These are phyloP conservation scores for Exophiala oligosperma DNA, from an alignment of 2,329 filamentous ascomycete species.

Conservation along the genomic window DNA sequence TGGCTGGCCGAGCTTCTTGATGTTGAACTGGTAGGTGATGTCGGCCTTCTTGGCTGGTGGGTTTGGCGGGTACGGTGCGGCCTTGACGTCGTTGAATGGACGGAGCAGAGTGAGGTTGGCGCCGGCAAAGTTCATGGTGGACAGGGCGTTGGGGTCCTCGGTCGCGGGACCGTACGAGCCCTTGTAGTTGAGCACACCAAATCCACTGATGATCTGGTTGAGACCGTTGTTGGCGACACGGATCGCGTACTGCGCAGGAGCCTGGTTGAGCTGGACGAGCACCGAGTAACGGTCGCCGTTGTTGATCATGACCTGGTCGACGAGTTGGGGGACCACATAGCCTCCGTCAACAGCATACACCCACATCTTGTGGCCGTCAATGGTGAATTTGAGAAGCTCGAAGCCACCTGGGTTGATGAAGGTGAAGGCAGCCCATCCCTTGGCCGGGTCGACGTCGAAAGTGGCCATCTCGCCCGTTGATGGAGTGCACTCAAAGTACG, in stretches of 20 bases:
- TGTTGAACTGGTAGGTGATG: conserved; percentile 44
- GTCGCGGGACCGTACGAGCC: conserved; percentile 26
- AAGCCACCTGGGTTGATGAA: conserved; percentile 40
- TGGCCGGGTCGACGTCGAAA: conserved; percentile 34
- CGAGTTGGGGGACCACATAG: conserved; percentile 43
- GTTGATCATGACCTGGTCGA: conserved; percentile 36
- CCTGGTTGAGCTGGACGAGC: conserved; percentile 43
- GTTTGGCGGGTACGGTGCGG: conserved; percentile 52
- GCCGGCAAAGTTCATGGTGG: conserved; percentile 56
- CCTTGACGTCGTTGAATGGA: conserved; percentile 46
- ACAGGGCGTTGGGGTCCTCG: conserved; percentile 33
- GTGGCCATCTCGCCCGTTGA: conserved; percentile 19
- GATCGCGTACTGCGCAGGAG: conserved; percentile 41
- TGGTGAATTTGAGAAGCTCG: conserved; percentile 39
- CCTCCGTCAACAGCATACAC: conserved; percentile 47
- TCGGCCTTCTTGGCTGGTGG: conserved; percentile 46
- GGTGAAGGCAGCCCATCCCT: conserved; percentile 41
- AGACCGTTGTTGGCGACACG: conserved; percentile 52
- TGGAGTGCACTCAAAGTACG: conserved; percentile 41
- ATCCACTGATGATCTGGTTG: conserved; percentile 57
- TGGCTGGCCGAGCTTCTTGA: conserved; percentile 31
- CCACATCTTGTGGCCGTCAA: conserved; percentile 47
- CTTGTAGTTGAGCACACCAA: conserved; percentile 50
- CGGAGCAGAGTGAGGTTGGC: conserved; percentile 39
- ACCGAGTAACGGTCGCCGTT: conserved; percentile 44